Base-by-base conservation (phyloP, 495 filamentous ascomycete genomes). In the Hapsidospora chrysogenum region DNA sequence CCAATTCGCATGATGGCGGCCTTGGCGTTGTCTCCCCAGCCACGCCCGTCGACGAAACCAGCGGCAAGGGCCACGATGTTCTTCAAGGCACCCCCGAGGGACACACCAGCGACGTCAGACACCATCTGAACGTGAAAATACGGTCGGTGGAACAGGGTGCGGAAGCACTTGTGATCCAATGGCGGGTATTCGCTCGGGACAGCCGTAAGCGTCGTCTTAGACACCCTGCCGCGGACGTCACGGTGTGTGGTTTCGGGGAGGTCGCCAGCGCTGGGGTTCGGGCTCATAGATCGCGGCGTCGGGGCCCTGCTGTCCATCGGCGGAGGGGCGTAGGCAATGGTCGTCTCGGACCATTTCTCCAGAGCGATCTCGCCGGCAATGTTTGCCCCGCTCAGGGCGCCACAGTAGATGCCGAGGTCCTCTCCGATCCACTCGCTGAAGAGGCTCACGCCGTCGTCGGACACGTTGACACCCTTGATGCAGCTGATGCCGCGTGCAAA, bases 11-110 rank as follows among this genome's bases (percentile, higher is more conserved):
- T 95, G 31, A 97, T 76, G 15, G 89, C 89, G 27, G 89, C 84
- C 60, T 95, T 95, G 32, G 87, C 86, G 48, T 94, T 97, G 60
- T 93, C 85, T 43, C 87, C 92, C 92, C 92, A 99, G 39, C 86
- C 85, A 42, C 87, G 71, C 13, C 92, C 92, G 35, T 87, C 83
- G 38, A 96, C 85, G 63, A 89, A 96, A 35, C 92, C 92, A 6
- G 89, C 85, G 2, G 86, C 85, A 6, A 99, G 59, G 9, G 92
- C 92, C 36, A 99, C 80, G 41, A 99, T 80, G 59, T 99, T 99
- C 63, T 99, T 99, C 35, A 99, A 67, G 1, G 92, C 92, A 11
- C 92, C 92, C 19, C 85, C 80, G 36, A 99, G 80, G 9, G 89
- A 94, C 8, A 94, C 86, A 41, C 92, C 92, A 3, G 85, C 92